Evolutionary conservation across 2,329 filamentous ascomycete genomes (phyloP).

Genomic region (Aspergillus floridensis): DNA sequence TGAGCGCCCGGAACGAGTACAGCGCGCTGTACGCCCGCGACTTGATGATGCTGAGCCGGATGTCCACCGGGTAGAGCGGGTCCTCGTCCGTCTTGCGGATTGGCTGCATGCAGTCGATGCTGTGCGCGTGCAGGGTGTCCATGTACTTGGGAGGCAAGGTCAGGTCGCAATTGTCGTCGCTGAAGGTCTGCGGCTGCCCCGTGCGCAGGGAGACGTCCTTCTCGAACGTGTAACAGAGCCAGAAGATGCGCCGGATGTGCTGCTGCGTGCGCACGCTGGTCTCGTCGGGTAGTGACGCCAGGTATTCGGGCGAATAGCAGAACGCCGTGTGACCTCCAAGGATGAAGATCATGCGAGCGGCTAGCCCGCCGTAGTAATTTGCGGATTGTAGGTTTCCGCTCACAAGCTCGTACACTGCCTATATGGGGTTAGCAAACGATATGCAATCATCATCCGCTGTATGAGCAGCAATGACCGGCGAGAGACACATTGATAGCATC

Average conservation of each 20-base stretch:
- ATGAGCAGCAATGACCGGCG: background rate
- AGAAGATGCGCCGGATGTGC: constrained; percentile 49
- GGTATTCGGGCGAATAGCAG: constrained; percentile 26
- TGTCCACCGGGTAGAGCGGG: constrained; percentile 47
- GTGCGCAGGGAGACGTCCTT: constrained; percentile 57
- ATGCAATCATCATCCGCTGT: too few relatives aligned
- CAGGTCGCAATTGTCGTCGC: constrained; percentile 54
- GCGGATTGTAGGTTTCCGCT: constrained; percentile 49
- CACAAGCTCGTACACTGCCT: constrained; percentile 47
- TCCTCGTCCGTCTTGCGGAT: constrained; percentile 20
- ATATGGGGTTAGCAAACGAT: background rate
- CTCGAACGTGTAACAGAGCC: constrained; percentile 55
- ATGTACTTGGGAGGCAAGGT: constrained; percentile 47
- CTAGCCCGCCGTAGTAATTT: constrained; percentile 45
- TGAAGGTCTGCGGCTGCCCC: constrained; percentile 52
- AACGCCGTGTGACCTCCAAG: constrained; percentile 47
- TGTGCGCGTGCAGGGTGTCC: constrained; percentile 26
- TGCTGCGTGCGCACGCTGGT: constrained; percentile 20
- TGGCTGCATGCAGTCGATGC: constrained; percentile 22
- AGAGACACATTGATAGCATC: background rate
- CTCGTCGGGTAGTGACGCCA: constrained; percentile 7
- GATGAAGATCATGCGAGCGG: constrained; percentile 50
- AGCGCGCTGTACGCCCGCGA: constrained; percentile 49
- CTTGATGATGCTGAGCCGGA: constrained; percentile 53
- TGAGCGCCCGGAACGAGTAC: constrained; percentile 50